Conservation (phyloP, 2,329 filamentous ascomycete genomes). For the Penicillium paneum region DNA sequence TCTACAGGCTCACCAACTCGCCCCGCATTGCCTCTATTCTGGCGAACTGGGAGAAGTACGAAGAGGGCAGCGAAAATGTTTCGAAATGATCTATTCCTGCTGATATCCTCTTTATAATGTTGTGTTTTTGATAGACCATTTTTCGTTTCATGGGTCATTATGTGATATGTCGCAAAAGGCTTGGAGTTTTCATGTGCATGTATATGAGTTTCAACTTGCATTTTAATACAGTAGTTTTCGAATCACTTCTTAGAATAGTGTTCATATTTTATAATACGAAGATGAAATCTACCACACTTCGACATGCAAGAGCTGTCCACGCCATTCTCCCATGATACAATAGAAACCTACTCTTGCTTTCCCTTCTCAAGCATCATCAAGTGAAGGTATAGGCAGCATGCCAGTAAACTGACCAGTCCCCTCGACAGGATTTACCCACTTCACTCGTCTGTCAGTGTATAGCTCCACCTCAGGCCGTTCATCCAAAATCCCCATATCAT, state of each 20-base stretch:
- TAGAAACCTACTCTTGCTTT: too few species aligned
- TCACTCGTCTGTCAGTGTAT: conserved; percentile 25
- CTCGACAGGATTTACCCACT: conserved; percentile 25
- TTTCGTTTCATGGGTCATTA: conserved; percentile 17
- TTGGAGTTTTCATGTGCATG: conserved; percentile 23
- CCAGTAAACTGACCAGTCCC: conserved; percentile 26
- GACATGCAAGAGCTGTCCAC: too few species aligned
- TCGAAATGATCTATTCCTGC: conserved; percentile 15
- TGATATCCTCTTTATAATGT: conserved; percentile 21
- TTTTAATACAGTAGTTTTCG: conserved; percentile 4
- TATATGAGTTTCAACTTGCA: conserved; percentile 17
- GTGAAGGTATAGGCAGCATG: conserved; percentile 18
- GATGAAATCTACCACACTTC: too few species aligned
- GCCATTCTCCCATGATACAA: too few species aligned
- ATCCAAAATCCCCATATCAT: conserved; percentile 30
- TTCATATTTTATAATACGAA: not conserved
- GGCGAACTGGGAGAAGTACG: conserved; percentile 80
- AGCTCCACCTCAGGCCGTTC: conserved; percentile 30
- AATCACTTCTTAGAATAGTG: not conserved
- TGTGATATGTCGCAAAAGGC: conserved; percentile 23
- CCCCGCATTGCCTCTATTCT: conserved; percentile 57
- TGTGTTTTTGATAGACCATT: conserved; percentile 20
- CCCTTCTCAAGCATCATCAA: not conserved
- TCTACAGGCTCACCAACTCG: conserved; percentile 86
- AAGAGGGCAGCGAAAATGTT: conserved; percentile 36